Conservation (phyloP, 768 basidiomycete genomes). For the Calocybe gangraenosa region DNA sequence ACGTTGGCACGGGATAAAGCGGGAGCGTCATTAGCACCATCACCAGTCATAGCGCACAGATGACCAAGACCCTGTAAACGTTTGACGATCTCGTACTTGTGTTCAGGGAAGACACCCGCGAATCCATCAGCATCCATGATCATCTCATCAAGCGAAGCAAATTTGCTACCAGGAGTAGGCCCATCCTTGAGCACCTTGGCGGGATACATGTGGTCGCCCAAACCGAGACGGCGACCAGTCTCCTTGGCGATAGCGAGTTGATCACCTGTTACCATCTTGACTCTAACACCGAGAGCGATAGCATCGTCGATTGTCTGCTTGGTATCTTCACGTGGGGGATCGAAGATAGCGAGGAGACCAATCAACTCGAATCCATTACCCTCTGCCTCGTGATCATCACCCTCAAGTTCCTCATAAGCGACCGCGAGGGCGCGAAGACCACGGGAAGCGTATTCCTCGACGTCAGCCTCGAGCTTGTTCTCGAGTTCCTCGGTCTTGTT, state of each 20-base stretch:
- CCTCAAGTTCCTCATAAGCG: slow-evolving; percentile 89
- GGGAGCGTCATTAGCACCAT: slow-evolving; percentile 98
- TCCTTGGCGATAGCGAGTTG: slow-evolving; percentile 99
- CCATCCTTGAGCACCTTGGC: slow-evolving; percentile 99
- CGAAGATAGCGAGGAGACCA: slow-evolving; percentile 95
- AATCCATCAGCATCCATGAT: slow-evolving; percentile 99
- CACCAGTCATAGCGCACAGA: slow-evolving; percentile 98
- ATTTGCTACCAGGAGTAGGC: slow-evolving; percentile 81
- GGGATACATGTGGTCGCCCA: slow-evolving; percentile 99
- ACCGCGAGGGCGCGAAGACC: slow-evolving; percentile 98
- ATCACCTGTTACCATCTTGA: slow-evolving; percentile 99
- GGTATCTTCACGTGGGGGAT: slow-evolving; percentile 96
- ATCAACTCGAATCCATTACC: slow-evolving; percentile 98
- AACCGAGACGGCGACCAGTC: slow-evolving; percentile 94
- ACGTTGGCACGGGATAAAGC: slow-evolving; percentile 98
- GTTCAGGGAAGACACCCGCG: slow-evolving; percentile 98
- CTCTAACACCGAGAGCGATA: slow-evolving; percentile 90
- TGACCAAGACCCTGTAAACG: slow-evolving; percentile 95
- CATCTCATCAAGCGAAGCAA: slow-evolving; percentile 89
- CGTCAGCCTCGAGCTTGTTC: slow-evolving; percentile 88
- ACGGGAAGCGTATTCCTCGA: slow-evolving; percentile 92
- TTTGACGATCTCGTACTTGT: slow-evolving; percentile 99
- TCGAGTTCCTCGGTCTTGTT: slow-evolving; percentile 95
- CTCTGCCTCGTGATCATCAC: slow-evolving; percentile 76
- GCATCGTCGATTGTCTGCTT: slow-evolving; percentile 99